Base-by-base conservation (phyloP, 768 basidiomycete species). In the Fibroporia radiculosa region DNA sequence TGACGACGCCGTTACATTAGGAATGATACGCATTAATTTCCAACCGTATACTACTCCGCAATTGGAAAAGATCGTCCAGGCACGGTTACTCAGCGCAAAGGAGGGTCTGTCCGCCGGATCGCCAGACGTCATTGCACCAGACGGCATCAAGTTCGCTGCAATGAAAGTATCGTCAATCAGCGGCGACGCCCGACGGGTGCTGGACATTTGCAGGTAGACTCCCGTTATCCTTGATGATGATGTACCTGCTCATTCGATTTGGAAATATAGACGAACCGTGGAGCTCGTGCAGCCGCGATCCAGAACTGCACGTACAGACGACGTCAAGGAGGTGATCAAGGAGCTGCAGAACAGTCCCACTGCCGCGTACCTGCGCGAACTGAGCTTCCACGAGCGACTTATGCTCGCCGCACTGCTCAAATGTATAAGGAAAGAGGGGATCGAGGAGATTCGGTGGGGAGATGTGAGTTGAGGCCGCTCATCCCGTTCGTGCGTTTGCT, bases 281-380 rank as follows among this genome's bases (percentile, higher is more conserved):
- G 93, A 95, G 60, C 75, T 89, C 14, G 81, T 83, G 5, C 74
- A 76, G 48, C 58, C 69, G 24, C 62, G 64, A 1, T 63, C 65
- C 42, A 62, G 65, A 49, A 68, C 78, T 0, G 90, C 85, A 11
- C 71, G 74, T 19, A 76, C 77, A 0, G 74, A 73, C 16, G 87
- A 95, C 45, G 80, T 95, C 53, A 77, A 73, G 54, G 75, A 80
- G 40, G 90, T 95, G 7, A 79, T 92, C 42, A 77, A 78, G 53
- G 77, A 76, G 31, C 86, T 95, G 83, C 91, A 93, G 56, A 90
- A 88, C 53, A 93, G 86, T 53, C 93, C 93, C 2, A 90, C 84
- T 1, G 85, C 89, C 3, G 81, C 82, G 12, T 96, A 83, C 57
- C 64, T 97, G 20, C 75, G 76, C 36, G 81, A 86, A 27, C 83